Evolutionary conservation across 306 rosid genomes (phyloP), one percentile per base, ranked within the genome.

Genomic region (Cicer pinnatifidum): DNA sequence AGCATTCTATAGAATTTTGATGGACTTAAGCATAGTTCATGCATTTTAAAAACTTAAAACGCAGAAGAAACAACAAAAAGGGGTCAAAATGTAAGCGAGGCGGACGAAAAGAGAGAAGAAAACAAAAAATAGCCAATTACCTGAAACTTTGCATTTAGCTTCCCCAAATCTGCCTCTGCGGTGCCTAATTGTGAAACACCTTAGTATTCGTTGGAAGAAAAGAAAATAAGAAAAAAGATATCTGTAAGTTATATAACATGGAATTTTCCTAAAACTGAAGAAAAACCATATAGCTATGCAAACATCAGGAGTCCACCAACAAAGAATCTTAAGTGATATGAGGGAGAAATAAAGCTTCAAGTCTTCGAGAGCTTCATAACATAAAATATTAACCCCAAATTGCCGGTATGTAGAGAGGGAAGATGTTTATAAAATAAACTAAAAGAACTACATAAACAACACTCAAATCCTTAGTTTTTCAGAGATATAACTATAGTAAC

Each of bases 131-230:
- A 72, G 66, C 39, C 73, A 67, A 53, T 57, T 88, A 94, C 98
- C 98, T 91, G 92, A 74, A 87, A 46, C 37, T 81, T 84, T 59
- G 91, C 88, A 89, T 78, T 86, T 72, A 84, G 67, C 77, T 85
- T 83, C 72, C 84, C 91, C 69, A 81, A 78, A 86, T 85, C 90
- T 75, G 84, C 86, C 80, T 88, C 87, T 53, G 79, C 63, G 57
- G 82, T 81, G 70, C 88, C 88, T 62, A 80, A 75, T 60, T 67
- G 80, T 68, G 82, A 86, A 54, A 76, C 72, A 81, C 83, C 87
- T 81, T 80, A n/a, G 70, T 17, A 77, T 61, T 62, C 70, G 57
- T 69, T 45, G 48, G 73, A 48, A 71, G 66, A 81, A 60, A 71
- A 59, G 69, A 81, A 60, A 71, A 59, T 77, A 60, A 6, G 33